Base-by-base conservation (phyloP, 257 asterid species). In the Capsicum chinense region DNA sequence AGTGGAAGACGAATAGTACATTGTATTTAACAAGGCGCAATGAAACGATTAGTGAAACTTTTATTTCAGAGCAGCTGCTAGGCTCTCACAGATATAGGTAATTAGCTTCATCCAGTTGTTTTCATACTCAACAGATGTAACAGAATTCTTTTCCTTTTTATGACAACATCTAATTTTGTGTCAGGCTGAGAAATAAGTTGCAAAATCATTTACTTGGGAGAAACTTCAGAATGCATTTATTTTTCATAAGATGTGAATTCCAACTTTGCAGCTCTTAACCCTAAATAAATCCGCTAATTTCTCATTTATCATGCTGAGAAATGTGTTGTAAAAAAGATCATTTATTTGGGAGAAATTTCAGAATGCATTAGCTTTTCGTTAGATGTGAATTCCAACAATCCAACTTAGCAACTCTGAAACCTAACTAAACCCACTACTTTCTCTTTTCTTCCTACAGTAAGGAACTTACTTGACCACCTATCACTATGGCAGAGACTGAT, bases 61-160 rank as follows among this genome's bases (percentile, higher is more conserved):
- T 71, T 47, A 71, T 71, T 71, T 71, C 58, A 44, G 79, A 47
- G 47, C 37, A 76, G 54, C 81, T 76, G 48, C 81, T 54, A 54
- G 81, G 64, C 47, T 54, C 62, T 26, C 48, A 76, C 47, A 76
- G 6, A 50, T 76, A 21, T 50, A 76, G 81, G 48, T 21, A 21
- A 76, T 52, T 76, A 76, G 47, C 62, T 52, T 76, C 81, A 54
- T 16, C 21, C 64, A 26, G 59, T 21, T 76, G 81, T 26, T 76
- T 52, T 76, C 47, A 15, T 54, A 26, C 58, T 3, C n/a, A 13
- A 54, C 54, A 76, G 81, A 76, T 26, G 81, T 13, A 54, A 76
- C 81, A 76, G 59, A 26, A 54, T 76, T 50, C 3, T 76, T 52
- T 76, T 54, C 64, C 9, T 2, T 14, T 76, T 52, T 54, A 76